Conservation (phyloP, 108 stramenopile genomes). For the Cyclotella atomus region DNA sequence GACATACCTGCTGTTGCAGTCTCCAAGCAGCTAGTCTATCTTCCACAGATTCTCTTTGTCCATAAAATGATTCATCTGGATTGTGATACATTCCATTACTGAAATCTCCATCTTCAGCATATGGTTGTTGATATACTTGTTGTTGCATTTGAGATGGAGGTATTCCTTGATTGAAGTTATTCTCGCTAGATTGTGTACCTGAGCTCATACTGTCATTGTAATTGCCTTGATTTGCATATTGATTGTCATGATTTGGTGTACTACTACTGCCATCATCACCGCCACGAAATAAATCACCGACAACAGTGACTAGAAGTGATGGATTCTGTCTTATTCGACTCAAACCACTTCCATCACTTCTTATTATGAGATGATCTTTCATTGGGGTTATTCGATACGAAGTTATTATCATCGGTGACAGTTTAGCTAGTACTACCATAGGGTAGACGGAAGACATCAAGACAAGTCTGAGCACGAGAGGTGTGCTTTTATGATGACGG, state of each 20-base stretch:
- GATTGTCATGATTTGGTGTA: neutral
- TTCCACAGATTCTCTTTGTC: slow-evolving; percentile 76
- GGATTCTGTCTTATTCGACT: neutral
- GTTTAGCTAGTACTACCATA: no score
- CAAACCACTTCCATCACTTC: no score
- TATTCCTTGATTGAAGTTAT: neutral
- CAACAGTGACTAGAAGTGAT: slow-evolving; percentile 2
- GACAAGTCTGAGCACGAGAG: no score
- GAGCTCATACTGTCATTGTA: neutral
- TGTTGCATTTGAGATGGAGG: neutral
- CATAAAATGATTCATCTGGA: slow-evolving; percentile 9
- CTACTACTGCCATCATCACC: neutral
- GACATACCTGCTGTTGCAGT: slow-evolving; percentile 56
- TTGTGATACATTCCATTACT: neutral
- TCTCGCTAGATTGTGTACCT: neutral
- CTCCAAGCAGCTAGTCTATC: slow-evolving; percentile 78
- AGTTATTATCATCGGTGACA: no score
- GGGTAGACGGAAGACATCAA: no score
- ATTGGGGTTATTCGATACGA: no score
- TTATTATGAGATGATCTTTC: no score
- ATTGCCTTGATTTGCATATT: neutral
- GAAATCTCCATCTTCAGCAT: neutral
- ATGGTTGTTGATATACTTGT: slow-evolving; percentile 4
- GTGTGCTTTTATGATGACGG: no score
- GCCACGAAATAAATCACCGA: slow-evolving; percentile 4